A percentile compares a stretch with the other conserved stretches of the same genome.
Conservation (phyloP, 306 rosid genomes). For the Carpinus viminea region DNA sequence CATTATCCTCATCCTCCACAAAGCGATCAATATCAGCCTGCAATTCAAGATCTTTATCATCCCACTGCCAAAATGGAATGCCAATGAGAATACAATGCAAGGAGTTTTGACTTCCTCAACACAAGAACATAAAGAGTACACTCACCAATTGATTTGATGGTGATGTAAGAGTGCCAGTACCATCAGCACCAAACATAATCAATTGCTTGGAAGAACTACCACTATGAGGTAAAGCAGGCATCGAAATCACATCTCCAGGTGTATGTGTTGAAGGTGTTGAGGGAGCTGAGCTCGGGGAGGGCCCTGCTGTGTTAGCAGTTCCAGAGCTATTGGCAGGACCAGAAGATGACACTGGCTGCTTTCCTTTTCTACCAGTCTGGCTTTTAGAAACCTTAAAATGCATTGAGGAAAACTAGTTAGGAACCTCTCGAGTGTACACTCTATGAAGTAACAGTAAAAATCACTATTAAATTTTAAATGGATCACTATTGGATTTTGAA, state of each 20-base stretch:
- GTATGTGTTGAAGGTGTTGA: slow-evolving; percentile 99
- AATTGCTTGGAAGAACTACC: slow-evolving; percentile 87
- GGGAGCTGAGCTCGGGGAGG: slow-evolving; percentile 98
- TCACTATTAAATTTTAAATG: no score
- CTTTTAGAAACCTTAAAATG: slow-evolving; percentile 80
- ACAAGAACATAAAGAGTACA: slow-evolving; percentile 28
- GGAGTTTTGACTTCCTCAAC: slow-evolving; percentile 54
- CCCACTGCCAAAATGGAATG: slow-evolving; percentile 98
- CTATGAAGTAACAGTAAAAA: no score
- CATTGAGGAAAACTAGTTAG: slow-evolving; percentile 42
- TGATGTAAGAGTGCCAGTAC: slow-evolving; percentile 82
- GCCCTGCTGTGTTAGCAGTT: slow-evolving; percentile 95
- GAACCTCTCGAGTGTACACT: slow-evolving; percentile 8
- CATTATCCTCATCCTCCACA: slow-evolving; percentile 97
- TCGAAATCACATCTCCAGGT: slow-evolving; percentile 93
- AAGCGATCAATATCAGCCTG: slow-evolving; percentile 99
- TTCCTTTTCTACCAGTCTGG: slow-evolving; percentile 97
- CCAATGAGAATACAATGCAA: slow-evolving; percentile 74
- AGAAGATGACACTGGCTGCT: slow-evolving; percentile 94
- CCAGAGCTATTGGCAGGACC: slow-evolving; percentile 99
- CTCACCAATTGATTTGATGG: slow-evolving; percentile 96
- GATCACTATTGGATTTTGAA: no score
- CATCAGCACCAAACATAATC: slow-evolving; percentile 84
- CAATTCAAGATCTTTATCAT: slow-evolving; percentile 99
- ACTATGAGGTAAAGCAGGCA: slow-evolving; percentile 89